Evolutionary conservation across 768 basidiomycete genomes (phyloP).

Genomic region (Lactarius pseudohatsudake): DNA sequence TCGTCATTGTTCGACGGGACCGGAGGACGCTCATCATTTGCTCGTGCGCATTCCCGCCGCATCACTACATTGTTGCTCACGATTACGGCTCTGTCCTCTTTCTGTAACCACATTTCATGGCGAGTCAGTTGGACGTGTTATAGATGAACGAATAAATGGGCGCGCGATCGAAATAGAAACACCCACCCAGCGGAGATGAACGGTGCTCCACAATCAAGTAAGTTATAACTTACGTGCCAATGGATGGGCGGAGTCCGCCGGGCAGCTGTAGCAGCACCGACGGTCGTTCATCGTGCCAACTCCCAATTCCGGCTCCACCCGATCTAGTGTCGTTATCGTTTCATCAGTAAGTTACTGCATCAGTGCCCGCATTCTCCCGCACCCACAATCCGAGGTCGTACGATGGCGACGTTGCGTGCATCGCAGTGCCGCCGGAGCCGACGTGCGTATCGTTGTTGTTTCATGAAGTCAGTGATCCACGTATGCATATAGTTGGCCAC

Average conservation of each 20-base stretch:
- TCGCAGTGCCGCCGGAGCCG: background rate
- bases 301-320: background rate
- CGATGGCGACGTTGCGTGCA: background rate
- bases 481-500: background rate
- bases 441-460: background rate
- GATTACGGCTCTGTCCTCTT: background rate
- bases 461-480: background rate
- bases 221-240: background rate
- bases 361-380: background rate
- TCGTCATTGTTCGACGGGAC: background rate
- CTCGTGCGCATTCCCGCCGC: background rate
- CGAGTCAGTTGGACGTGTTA: background rate
- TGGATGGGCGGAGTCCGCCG: background rate
- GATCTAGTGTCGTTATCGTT: background rate
- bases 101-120: background rate
- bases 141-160: background rate
- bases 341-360: background rate
- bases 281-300: background rate
- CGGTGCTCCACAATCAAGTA: background rate
- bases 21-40: conserved; percentile 1
- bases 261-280: background rate
- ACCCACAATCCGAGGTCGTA: background rate
- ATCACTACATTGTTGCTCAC: background rate
- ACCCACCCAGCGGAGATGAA: background rate
- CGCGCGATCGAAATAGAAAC: background rate